Base-by-base conservation (phyloP, 192 early-diverging fungal genomes). In the Diversispora epigaea region DNA sequence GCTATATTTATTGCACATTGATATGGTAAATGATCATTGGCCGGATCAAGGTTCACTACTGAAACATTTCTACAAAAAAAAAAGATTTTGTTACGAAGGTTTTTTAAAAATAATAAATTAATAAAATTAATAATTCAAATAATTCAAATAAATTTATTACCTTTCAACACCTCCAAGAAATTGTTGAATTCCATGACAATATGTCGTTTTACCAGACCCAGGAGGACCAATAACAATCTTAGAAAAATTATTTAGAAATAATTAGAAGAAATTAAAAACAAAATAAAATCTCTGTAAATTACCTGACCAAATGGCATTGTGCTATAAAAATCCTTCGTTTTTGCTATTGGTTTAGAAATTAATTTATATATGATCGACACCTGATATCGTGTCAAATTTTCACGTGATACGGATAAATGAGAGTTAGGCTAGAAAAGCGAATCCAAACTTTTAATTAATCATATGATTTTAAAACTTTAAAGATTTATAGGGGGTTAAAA, bases 1-100 rank as follows among this genome's bases (percentile, higher is more conserved):
- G 89, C 81, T 47, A 99, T 91, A 75, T 95, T 91, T 19, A 89
- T 84, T 45, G 91, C 84, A 57, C 94, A 92, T 41, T 92, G 82
- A 79, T 98, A 96, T 45, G 91, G 90, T 60, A 93, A 84, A 73
- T 86, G 79, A 17, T 98, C 97, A 76, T 96, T 97, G n/a, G 96
- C 97, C 9, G 97, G 96, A 79, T 99, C 97, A 55, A 99, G 86
- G 80, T 99, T 99, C n/a, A 99, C 91, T 39, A 99, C 86, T 15
- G 94, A 88, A 6, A 94, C 89, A 65, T 90, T 88, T 77, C 87
- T 89, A 76, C 49, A 50, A 21, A 21, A 52, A 50, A 64, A 77
- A 52, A 43, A 17, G 17, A 21, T 66, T 52, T 22, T 6, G 22
- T 11, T 11, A 50, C n/a, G 6, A 15, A 40, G 54, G 44, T 32